Evolutionary conservation across 1,139 yeast genomes (phyloP), one percentile per base, ranked within the genome.

Genomic region (Geotrichum carabidarum): DNA sequence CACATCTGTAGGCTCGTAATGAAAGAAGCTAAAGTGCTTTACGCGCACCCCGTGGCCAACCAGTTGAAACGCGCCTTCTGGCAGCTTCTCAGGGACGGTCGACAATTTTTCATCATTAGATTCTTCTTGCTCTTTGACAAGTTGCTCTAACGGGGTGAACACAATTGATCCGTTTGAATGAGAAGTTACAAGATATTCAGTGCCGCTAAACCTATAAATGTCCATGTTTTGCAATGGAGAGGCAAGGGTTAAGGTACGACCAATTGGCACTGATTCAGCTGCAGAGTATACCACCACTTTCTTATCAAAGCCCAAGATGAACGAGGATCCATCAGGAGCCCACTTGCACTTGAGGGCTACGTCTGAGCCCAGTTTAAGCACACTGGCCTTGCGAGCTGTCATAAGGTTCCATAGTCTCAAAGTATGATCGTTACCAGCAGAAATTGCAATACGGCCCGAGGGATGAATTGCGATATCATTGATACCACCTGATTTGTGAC

Each of bases 341-440:
- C 75, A 74, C 17, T 58, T 56, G 15, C 72, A 73, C 50, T 67
- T 69, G 37, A 66, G 54, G 0, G 73, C 67, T 22, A 56, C 59
- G 18, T 53, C 60, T 68, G 84, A 86, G 64, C 79, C 83, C 53
- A 91, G 75, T 65, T 86, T 89, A 68, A 90, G 74, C 8, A 81
- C 77, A 1, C 96, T 91, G 6, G 99, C 98, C 71, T 90, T 91
- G 67, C 88, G 87, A n/a, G 90, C 95, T 3, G 98, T 91, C 98
- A 93, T 90, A 63, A 94, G 75, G 68, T 93, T 93, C 99, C 99
- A 93, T 59, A 93, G 76, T 65, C 94, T 77, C 41, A 94, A 78
- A 8, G 95, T 86, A 59, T 80, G 80, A 71, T 93, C 99, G 44
- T 80, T 82, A 50, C 95, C 88, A 5, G 89, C 96, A 57, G 95